Percentiles rank a stretch among this genome's conserved stretches.
These are phyloP conservation scores for Scheffersomyces coipomensis DNA, from an alignment of 805 yeast species.

Conservation along the genomic window DNA sequence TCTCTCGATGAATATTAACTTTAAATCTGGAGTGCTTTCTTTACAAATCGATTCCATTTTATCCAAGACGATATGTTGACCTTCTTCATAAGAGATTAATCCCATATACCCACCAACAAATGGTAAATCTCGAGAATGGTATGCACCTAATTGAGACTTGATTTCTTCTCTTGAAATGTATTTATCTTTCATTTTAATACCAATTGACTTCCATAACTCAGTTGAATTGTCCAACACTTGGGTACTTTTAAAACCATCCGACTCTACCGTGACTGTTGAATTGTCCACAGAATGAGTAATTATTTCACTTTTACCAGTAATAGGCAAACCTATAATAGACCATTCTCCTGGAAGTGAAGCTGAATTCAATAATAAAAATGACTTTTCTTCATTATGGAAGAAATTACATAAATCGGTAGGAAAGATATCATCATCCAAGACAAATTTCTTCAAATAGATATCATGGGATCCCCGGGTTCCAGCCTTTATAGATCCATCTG, in stretches of 20 bases:
- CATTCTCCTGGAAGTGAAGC: constrained; percentile 85
- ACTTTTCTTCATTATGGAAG: constrained; percentile 29
- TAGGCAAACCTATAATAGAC: constrained; percentile 81
- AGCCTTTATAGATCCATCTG: constrained; percentile 6
- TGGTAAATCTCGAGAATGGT: constrained; percentile 48
- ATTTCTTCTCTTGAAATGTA: constrained; percentile 30
- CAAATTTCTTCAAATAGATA: constrained; percentile 12
- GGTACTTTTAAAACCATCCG: constrained; percentile 23
- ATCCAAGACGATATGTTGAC: constrained; percentile 43
- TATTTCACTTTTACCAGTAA: constrained; percentile 38
- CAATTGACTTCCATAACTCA: constrained; percentile 48
- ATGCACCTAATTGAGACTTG: constrained; percentile 11
- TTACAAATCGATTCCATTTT: constrained; percentile 33
- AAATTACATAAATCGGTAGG: constrained; percentile 56
- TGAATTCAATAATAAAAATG: constrained; percentile 67
- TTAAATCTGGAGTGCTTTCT: constrained; percentile 63
- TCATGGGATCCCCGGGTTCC: neutral
- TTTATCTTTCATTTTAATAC: constrained; percentile 43
- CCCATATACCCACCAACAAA: constrained; percentile 94
- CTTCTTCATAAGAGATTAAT: constrained; percentile 84
- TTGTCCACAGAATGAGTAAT: constrained; percentile 62
- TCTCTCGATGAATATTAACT: constrained; percentile 68
- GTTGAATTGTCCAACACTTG: neutral
- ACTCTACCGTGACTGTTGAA: neutral
- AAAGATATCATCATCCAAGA: constrained; percentile 13